Evolutionary conservation across 352 stramenopile species (phyloP).

Genomic region (Globisporangium okanoganense): DNA sequence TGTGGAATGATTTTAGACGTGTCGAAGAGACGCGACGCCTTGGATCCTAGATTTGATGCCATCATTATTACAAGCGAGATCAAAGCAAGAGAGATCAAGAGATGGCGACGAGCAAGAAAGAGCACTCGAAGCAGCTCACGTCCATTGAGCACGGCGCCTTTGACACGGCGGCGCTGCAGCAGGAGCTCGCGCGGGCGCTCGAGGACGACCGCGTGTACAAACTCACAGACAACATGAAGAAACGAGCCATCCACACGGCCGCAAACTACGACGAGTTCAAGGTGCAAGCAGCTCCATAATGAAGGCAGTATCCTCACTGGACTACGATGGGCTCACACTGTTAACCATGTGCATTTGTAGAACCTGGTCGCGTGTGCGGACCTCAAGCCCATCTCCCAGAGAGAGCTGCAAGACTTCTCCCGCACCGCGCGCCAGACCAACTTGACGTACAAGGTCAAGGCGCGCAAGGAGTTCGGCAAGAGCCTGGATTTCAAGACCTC

Average conservation of each 20-base stretch:
- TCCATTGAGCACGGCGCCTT: constrained; percentile 78
- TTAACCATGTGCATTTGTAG: constrained; percentile 21
- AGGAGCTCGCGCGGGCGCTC: constrained; percentile 64
- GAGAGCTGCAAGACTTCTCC: constrained; percentile 60
- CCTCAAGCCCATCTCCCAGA: constrained; percentile 75
- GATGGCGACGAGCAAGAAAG: constrained; percentile 32
- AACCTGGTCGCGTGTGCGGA: constrained; percentile 83
- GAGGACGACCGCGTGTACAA: constrained; percentile 84
- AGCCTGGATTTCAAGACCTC: constrained; percentile 24
- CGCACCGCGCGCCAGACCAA: constrained; percentile 52
- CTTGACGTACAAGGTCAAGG: constrained; percentile 51
- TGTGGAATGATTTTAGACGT: not conserved
- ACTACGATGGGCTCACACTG: too few relatives aligned
- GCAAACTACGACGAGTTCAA: constrained; percentile 86
- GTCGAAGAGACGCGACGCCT: constrained; percentile 3
- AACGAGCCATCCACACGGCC: constrained; percentile 82
- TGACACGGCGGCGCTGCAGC: constrained; percentile 66
- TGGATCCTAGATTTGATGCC: not conserved
- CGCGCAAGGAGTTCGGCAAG: constrained; percentile 23
- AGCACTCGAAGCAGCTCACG: constrained; percentile 30
- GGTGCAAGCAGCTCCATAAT: constrained; percentile 19
- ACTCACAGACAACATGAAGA: constrained; percentile 84
- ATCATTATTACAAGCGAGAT: not conserved
- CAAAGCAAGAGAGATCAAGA: not conserved
- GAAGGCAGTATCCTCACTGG: not conserved